Evolutionary conservation across 2,329 filamentous ascomycete species (phyloP).

Genomic region (Tympanopsis confertula): DNA sequence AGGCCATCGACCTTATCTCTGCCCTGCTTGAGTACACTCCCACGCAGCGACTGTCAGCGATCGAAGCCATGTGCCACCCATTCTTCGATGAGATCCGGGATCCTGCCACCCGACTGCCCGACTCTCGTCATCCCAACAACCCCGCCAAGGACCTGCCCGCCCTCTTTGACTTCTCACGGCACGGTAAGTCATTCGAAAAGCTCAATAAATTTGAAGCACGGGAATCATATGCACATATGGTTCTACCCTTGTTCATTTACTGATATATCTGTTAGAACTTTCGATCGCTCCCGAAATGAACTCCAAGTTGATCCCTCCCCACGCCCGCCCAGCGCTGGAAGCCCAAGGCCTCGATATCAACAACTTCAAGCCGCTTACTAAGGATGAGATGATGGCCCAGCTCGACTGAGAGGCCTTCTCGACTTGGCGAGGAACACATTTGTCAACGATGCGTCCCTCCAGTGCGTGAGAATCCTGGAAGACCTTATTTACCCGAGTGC

Average conservation of each 20-base stretch:
- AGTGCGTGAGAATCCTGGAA: too few species aligned
- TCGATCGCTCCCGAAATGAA: conserved; percentile 90
- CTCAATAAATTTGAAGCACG: too few species aligned
- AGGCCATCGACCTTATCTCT: conserved; percentile 90
- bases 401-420: conserved; percentile 60
- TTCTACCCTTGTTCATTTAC: too few species aligned
- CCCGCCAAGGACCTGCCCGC: conserved; percentile 70
- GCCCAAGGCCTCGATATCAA: conserved; percentile 81
- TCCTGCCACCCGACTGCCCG: conserved; percentile 78
- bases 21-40: conserved; percentile 92
- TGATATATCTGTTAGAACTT: conserved; percentile 51
- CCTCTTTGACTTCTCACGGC: conserved; percentile 85
- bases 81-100: conserved; percentile 97
- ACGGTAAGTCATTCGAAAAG: conserved; percentile 67
- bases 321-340: conserved; percentile 64
- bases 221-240: too few species aligned
- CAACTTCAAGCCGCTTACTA: conserved; percentile 80
- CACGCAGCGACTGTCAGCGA: conserved; percentile 81
- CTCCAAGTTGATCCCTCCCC: conserved; percentile 72
- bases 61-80: conserved; percentile 95
- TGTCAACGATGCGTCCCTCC: background rate
- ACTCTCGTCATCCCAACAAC: conserved; percentile 80
- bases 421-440: background rate
- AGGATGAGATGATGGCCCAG: conserved; percentile 94
- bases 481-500: too few species aligned